These are phyloP conservation scores for Cordyceps farinosa DNA, from an alignment of 2,329 filamentous ascomycete genomes.

Conservation along the genomic window DNA sequence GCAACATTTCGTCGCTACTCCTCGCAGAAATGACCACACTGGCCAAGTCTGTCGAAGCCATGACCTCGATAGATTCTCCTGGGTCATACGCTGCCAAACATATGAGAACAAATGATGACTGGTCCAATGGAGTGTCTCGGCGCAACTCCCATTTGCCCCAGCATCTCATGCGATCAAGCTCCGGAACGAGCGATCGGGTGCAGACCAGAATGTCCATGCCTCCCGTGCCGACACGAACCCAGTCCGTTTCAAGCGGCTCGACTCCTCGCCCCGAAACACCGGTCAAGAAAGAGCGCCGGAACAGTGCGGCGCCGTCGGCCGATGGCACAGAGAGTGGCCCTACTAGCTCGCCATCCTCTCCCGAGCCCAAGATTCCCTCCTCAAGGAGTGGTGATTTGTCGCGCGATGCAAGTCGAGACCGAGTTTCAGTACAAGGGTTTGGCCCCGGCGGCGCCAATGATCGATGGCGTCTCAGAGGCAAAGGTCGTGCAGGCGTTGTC, in stretches of 20 bases:
- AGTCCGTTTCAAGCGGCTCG: conserved; percentile 42
- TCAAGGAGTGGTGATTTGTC: conserved; percentile 42
- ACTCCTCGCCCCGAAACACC: conserved; percentile 46
- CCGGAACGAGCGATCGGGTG: conserved; percentile 57
- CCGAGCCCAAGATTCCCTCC: conserved; percentile 38
- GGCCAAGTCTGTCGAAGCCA: conserved; percentile 67
- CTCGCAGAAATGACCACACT: conserved; percentile 73
- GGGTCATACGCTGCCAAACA: conserved; percentile 46
- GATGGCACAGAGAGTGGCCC: conserved; percentile 42
- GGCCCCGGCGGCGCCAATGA: conserved; percentile 69
- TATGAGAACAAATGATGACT: conserved; percentile 42
- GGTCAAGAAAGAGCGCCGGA: conserved; percentile 45
- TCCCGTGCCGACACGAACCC: conserved; percentile 51
- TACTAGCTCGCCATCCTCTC: conserved; percentile 36
- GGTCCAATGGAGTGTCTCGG: conserved; percentile 37
- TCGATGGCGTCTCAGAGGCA: conserved; percentile 74
- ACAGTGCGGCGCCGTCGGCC: conserved; percentile 46
- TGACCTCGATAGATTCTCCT: conserved; percentile 75
- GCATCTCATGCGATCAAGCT: conserved; percentile 47
- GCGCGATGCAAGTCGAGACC: conserved; percentile 51
- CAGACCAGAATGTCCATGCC: conserved; percentile 80
- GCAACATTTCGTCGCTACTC: conserved; percentile 69
- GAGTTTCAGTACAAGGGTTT: conserved; percentile 67
- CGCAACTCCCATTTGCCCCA: conserved; percentile 52
- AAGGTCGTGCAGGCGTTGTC: conserved; percentile 73